A percentile compares a stretch with the other conserved stretches of the same genome.
Evolutionary conservation across 2,329 filamentous ascomycete species (phyloP).

Genomic region (Aureobasidium vineae): DNA sequence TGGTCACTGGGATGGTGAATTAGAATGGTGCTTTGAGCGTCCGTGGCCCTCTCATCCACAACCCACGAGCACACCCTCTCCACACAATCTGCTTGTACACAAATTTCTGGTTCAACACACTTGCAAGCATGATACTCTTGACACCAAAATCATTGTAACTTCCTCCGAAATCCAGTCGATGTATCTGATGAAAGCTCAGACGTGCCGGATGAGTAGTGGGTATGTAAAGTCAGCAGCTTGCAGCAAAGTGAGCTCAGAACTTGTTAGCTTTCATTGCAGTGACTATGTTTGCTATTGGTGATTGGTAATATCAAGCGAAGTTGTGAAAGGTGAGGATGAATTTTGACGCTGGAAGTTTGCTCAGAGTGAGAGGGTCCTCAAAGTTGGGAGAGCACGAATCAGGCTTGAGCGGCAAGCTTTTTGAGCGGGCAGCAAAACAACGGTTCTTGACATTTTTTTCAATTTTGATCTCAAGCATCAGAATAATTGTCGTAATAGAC

Average conservation of each 20-base stretch:
- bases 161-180: background rate
- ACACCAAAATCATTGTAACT: no score
- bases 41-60: background rate
- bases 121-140: background rate
- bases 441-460: background rate
- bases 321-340: background rate
- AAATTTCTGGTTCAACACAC: no score
- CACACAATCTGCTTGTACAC: background rate
- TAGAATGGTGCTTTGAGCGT: no score
- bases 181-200: background rate
- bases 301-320: background rate
- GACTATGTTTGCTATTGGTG: background rate
- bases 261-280: background rate
- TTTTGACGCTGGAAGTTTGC: background rate
- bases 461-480: background rate
- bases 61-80: background rate
- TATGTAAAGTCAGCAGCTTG: background rate
- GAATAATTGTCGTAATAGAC: background rate
- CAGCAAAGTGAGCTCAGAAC: background rate
- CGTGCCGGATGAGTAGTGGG: background rate
- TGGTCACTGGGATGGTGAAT: background rate
- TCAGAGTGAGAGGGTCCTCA: background rate
- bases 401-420: conserved; percentile 2
- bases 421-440: background rate
- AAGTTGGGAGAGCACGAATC: background rate